Evolutionary conservation across 2,329 filamentous ascomycete genomes (phyloP), one percentile per base, ranked within the genome.

Genomic region (Colletotrichum scovillei): DNA sequence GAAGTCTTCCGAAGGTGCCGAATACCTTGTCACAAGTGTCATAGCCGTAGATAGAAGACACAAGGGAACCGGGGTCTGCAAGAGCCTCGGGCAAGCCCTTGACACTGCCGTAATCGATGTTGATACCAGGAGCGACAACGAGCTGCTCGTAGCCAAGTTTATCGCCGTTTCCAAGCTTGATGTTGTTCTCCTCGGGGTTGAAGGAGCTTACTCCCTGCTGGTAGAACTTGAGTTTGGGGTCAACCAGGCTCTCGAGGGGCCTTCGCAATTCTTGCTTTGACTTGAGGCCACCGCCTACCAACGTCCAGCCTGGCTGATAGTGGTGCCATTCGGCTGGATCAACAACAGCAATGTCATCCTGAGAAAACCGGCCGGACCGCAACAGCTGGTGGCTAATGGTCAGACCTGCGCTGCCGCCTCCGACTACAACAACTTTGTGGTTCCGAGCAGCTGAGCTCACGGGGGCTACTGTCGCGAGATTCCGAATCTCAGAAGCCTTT

Each of bases 271-370:
- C 86, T 75, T 91, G 84, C 78, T 90, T 91, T 59, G 84, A 87
- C 81, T 92, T 92, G 52, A 93, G 84, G 4, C 91, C 91, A 52
- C 89, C 91, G 56, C 91, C 91, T 2, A 93, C 91, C 1, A 93
- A 84, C 2, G 92, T 93, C 91, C 91, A 93, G 67, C 91, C 91
- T 1, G 91, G 90, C 63, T 93, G 91, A 79, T 92, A 93, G 82
- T 93, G 86, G 78, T 93, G 91, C 85, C 86, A 91, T 75, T 82
- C 79, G 0, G 91, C 86, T 0, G 91, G 91, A 75, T 93, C 91
- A 56, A 93, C 82, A 30, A 93, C 77, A 32, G 91, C 91, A 73
- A 93, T 92, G 73, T 93, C 91, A 38, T 90, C 84, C 56, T 85
- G 82, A 0, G 80, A 75, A 77, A 92, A 92, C 30, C 86, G 86